These are phyloP conservation scores for Botrytis hyacinthi DNA, from an alignment of 2,329 filamentous ascomycete species.

Conservation along the genomic window DNA sequence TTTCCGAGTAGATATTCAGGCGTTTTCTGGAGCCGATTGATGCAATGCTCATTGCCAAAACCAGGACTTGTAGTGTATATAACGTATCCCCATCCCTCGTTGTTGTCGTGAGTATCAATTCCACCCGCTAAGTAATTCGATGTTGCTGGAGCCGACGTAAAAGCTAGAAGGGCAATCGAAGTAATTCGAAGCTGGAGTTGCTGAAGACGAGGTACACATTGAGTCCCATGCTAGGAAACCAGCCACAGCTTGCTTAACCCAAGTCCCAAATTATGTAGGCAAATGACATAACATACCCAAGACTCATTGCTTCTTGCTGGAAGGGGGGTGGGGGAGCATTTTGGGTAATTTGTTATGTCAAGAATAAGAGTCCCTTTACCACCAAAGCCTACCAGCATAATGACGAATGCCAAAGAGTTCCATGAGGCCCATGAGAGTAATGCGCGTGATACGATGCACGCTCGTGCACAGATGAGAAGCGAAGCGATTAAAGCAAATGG, in stretches of 20 bases:
- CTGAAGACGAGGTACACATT: conserved; percentile 24
- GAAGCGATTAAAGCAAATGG: conserved; percentile 67
- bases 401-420: conserved; percentile 59
- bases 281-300: conserved; percentile 41
- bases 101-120: conserved; percentile 50
- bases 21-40: conserved; percentile 51
- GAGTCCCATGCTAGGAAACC: conserved; percentile 37
- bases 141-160: conserved; percentile 43
- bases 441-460: conserved; percentile 63
- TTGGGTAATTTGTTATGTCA: conserved; percentile 27
- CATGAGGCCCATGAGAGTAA: conserved; percentile 54
- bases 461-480: conserved; percentile 60
- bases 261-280: conserved; percentile 42
- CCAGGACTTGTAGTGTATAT: conserved; percentile 56
- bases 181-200: background rate
- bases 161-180: background rate
- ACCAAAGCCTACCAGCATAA: conserved; percentile 62
- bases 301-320: conserved; percentile 59
- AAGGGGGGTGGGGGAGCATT: conserved; percentile 43
- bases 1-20: conserved; percentile 56
- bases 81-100: conserved; percentile 57
- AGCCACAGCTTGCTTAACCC: conserved; percentile 34
- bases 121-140: conserved; percentile 41
- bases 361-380: conserved; percentile 60
- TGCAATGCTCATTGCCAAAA: no score